These are phyloP conservation scores for Dendrocalamus sinicus DNA, from an alignment of 176 grass and related monocot species.

Conservation along the genomic window DNA sequence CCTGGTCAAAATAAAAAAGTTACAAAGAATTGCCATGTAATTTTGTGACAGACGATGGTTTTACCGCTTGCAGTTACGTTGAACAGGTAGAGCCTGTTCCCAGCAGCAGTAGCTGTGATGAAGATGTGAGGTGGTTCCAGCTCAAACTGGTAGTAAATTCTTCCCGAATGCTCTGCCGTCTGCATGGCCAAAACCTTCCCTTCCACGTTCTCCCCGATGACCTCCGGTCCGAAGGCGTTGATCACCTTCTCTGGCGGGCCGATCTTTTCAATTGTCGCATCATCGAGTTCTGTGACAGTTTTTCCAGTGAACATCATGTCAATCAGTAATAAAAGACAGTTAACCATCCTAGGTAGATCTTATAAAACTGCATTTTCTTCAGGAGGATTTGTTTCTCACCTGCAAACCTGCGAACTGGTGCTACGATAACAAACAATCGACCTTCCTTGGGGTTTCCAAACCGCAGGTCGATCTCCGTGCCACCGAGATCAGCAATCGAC, in stretches of 20 bases:
- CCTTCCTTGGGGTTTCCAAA: constrained; percentile 78
- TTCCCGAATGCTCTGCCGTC: constrained; percentile 64
- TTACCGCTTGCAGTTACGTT: constrained; percentile 86
- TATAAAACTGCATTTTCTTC: neutral
- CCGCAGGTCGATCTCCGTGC: constrained; percentile 95
- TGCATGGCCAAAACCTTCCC: constrained; percentile 73
- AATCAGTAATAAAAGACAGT: neutral
- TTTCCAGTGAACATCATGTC: neutral
- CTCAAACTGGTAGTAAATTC: constrained; percentile 95
- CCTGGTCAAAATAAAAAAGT: neutral
- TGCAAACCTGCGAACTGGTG: constrained; percentile 82
- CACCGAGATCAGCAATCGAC: constrained; percentile 97
- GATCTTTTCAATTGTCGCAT: constrained; percentile 73
- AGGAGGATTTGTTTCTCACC: constrained; percentile 44
- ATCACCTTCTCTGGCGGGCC: constrained; percentile 80
- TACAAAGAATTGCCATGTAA: neutral
- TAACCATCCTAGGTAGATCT: neutral
- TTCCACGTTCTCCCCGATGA: constrained; percentile 91
- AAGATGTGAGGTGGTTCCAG: constrained; percentile 80
- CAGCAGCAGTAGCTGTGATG: constrained; percentile 93
- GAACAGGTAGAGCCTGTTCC: constrained; percentile 94
- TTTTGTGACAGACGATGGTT: neutral
- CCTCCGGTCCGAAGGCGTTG: constrained; percentile 83
- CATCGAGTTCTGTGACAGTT: constrained; percentile 43
- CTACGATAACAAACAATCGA: constrained; percentile 76